phyloP scores from a whole-genome alignment of 352 stramenopile species.

The Blastocystis sp. region DNA sequence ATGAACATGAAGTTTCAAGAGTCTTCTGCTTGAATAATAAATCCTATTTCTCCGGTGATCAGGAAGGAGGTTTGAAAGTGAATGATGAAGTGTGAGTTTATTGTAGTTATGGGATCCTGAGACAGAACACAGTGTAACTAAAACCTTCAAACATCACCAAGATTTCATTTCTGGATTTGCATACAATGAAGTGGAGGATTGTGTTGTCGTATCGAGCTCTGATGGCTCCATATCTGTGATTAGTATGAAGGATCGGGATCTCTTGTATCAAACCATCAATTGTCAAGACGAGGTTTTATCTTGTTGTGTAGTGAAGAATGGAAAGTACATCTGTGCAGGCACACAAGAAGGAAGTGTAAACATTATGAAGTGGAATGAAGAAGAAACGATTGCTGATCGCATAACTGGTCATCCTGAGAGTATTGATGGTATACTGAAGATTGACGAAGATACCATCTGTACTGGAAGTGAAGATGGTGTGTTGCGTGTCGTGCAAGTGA shows the following conservation, averaged over 20 bases:
- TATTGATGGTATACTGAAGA: constrained; percentile 64
- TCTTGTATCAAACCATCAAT: constrained; percentile 54
- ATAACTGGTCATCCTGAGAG: constrained; percentile 66
- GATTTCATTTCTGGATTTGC: constrained; percentile 66
- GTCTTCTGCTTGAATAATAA: constrained; percentile 43
- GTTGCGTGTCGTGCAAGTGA: constrained; percentile 45
- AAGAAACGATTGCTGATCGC: constrained; percentile 34
- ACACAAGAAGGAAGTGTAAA: constrained; percentile 64
- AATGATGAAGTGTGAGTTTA: background rate
- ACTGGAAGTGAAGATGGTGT: constrained; percentile 59
- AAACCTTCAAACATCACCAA: constrained; percentile 44
- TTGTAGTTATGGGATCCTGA: constrained; percentile 58
- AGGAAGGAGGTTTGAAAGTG: constrained; percentile 59
- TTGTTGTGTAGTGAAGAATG: constrained; percentile 62
- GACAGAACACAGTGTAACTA: background rate
- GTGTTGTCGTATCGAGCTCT: constrained; percentile 35
- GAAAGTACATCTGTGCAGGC: constrained; percentile 21
- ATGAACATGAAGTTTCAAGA: background rate
- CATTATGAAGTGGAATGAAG: constrained; percentile 54
- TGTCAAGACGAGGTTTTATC: constrained; percentile 62
- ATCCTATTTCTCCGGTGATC: constrained; percentile 61
- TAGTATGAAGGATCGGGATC: constrained; percentile 18
- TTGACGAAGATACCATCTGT: constrained; percentile 64
- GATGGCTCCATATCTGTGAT: constrained; percentile 60
- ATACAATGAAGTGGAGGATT: background rate